These are phyloP conservation scores for Emydomyces testavorans DNA, from an alignment of 2,329 filamentous ascomycete species.

Conservation along the genomic window DNA sequence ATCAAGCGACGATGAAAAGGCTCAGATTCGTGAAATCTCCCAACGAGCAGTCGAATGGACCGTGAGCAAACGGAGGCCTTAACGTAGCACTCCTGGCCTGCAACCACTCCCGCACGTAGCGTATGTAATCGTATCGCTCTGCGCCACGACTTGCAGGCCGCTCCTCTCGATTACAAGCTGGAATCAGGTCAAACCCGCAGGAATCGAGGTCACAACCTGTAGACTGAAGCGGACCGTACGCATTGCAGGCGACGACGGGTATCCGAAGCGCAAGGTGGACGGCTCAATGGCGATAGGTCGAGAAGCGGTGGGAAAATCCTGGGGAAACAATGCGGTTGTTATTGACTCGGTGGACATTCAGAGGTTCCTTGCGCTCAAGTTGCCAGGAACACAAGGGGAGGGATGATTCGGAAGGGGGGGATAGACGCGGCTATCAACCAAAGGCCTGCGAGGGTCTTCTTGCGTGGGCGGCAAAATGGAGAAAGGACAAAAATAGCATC, in stretches of 20 bases:
- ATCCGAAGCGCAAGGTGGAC: no score
- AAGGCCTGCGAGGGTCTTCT: neutral
- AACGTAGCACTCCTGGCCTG: neutral
- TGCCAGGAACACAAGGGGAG: neutral
- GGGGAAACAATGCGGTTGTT: neutral
- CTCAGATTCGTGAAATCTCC: neutral
- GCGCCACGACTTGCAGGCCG: neutral
- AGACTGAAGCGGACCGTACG: neutral
- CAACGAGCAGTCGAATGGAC: no score
- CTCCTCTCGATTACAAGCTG: neutral
- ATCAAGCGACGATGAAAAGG: neutral
- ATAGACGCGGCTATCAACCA: neutral
- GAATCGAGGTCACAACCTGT: conserved; percentile 1
- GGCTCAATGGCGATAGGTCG: no score
- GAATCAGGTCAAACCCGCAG: neutral
- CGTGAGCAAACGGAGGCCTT: neutral
- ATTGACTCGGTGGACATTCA: neutral
- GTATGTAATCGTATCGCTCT: neutral
- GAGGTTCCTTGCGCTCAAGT: neutral
- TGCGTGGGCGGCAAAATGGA: neutral
- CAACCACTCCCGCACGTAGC: neutral
- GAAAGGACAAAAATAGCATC: neutral
- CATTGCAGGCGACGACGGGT: conserved; percentile 1
- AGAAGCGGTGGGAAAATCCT: no score
- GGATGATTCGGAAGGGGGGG: neutral